Base-by-base conservation (phyloP, 768 basidiomycete genomes). In the Russula brevipes region DNA sequence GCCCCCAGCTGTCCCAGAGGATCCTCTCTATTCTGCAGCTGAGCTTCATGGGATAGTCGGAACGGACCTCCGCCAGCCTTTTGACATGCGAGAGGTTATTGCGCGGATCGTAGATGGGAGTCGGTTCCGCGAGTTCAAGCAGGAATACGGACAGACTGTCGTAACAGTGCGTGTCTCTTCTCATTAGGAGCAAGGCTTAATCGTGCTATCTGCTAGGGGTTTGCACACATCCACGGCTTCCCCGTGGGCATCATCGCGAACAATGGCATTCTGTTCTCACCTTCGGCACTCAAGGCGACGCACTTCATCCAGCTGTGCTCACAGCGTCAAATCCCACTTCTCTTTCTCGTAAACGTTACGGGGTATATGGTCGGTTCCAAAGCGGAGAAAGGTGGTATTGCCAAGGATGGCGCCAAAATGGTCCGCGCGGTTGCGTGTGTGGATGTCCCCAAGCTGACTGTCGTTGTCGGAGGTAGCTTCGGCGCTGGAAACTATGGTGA, bases 341-440 rank as follows among this genome's bases (percentile, higher is more conserved):
- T 98, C 19, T 98, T 97, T 80, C 81, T 98, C 46, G 94, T 96
- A 50, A 98, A 98, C 70, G 91, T 97, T n/a, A 92, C 92, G 3
- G 92, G 91, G 80, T 98, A 97, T 70, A 98, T 97, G 94, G 94
- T 98, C 4, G 94, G 94, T 5, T 94, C 91, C 5, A 95, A 94
- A 67, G 95, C 95, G 19, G 94, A 98, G 76, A 84, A 83, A 69
- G 94, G 92, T 3, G 94, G 94, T 0, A 98, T 98, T 67, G 94
- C 94, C 5, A 95, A 95, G 75, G 93, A 97, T 71, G 91, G 91
- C 44, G 94, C 94, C 7, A 97, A 97, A 80, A 95, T 98, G 91
- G 94, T 98, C 69, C 86, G 94, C 49, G 92, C 93, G 6, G 93
- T 95, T 17, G 92, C 93, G 5, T 93, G 93, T 67, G 92, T 93